Percentiles rank a stretch among this genome's conserved stretches.
These are phyloP conservation scores for Biscutella auriculata DNA, from an alignment of 441 rosid species.

Conservation along the genomic window DNA sequence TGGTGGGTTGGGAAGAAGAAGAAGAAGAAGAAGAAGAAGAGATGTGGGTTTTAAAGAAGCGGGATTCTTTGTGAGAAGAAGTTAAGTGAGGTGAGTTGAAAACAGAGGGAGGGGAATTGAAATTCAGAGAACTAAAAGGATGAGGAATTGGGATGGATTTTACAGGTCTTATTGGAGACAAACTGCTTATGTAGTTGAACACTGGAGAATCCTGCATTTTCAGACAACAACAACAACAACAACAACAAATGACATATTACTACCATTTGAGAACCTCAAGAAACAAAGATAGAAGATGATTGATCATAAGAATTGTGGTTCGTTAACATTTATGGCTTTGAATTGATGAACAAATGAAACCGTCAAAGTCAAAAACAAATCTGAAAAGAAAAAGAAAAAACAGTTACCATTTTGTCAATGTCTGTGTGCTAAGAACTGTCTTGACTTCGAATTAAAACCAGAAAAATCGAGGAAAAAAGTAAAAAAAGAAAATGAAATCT, in stretches of 20 bases:
- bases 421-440: not conserved
- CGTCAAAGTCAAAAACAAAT: not conserved
- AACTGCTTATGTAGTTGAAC: constrained; percentile 73
- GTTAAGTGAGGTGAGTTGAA: constrained; percentile 83
- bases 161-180: constrained; percentile 85
- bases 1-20: constrained; percentile 26
- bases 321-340: too few relatives aligned
- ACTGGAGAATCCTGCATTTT: constrained; percentile 87
- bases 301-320: not conserved
- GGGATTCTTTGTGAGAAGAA: constrained; percentile 66
- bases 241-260: not conserved
- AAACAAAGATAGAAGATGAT: not conserved
- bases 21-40: constrained; percentile 8
- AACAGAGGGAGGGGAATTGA: constrained; percentile 67
- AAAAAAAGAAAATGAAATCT: too few relatives aligned
- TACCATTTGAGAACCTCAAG: not conserved
- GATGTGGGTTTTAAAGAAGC: constrained; percentile 35
- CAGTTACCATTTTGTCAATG: not conserved
- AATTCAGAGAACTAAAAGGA: constrained; percentile 56
- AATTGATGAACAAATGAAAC: not conserved
- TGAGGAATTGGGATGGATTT: constrained; percentile 51
- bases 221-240: not conserved
- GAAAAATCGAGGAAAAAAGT: too few relatives aligned
- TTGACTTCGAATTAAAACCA: not conserved
- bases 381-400: not conserved